These are phyloP conservation scores for Powellomyces hirtus DNA, from an alignment of 192 early-diverging fungal species.

Conservation along the genomic window DNA sequence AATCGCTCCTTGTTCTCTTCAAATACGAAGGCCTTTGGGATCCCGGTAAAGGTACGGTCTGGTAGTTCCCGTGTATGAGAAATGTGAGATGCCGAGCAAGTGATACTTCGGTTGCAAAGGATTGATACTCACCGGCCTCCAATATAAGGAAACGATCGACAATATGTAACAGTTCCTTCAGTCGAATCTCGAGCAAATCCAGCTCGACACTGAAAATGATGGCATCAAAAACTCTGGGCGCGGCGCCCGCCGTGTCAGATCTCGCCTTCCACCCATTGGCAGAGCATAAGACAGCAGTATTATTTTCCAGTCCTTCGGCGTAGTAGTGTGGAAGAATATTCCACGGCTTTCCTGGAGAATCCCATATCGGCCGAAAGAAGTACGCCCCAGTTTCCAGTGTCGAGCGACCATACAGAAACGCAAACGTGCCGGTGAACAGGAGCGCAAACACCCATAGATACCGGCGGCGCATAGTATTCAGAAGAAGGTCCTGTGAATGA, in stretches of 20 bases:
- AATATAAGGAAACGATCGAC: slow-evolving; percentile 62
- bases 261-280: slow-evolving; percentile 51
- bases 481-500: too few relatives aligned
- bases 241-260: neutral
- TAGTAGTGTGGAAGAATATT: slow-evolving; percentile 47
- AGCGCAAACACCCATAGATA: neutral
- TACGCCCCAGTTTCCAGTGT: neutral
- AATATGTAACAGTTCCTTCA: slow-evolving; percentile 53
- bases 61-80: slow-evolving; percentile 52
- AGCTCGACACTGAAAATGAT: slow-evolving; percentile 63
- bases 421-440: neutral
- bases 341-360: neutral
- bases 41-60: slow-evolving; percentile 1
- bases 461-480: slow-evolving; percentile 1
- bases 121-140: slow-evolving; percentile 43
- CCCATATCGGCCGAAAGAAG: neutral
- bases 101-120: too few relatives aligned
- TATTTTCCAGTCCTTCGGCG: slow-evolving; percentile 34
- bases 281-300: slow-evolving; percentile 37
- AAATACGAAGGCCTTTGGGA: slow-evolving; percentile 47
- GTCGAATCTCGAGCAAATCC: slow-evolving; percentile 58
- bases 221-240: slow-evolving; percentile 51
- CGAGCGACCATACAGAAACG: slow-evolving; percentile 1
- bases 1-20: slow-evolving; percentile 46
- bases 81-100: too few relatives aligned